phyloP scores from a whole-genome alignment of 495 filamentous ascomycete genomes.

The Aspergillus incahuasiensis region DNA sequence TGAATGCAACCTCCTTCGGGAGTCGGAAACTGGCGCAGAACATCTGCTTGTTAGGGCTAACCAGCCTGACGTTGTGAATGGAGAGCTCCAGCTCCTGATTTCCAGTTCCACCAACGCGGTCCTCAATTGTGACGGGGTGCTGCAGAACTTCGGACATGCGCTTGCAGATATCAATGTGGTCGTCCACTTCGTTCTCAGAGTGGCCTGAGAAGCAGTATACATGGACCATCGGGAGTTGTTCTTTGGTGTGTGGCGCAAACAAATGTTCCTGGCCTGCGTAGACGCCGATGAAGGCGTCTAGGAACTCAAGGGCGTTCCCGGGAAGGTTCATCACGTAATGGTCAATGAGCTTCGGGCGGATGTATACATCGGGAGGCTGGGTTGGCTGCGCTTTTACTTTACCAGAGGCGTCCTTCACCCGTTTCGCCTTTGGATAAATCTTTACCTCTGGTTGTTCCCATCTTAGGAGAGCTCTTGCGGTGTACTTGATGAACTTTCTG shows the following conservation, averaged over 20 bases:
- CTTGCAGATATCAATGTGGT: constrained; percentile 61
- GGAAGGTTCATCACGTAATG: constrained; percentile 99
- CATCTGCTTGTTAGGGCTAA: constrained; percentile 92
- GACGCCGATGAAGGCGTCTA: constrained; percentile 77
- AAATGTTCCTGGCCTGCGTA: constrained; percentile 64
- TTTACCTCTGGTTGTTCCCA: constrained; percentile 41
- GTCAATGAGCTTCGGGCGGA: constrained; percentile 62
- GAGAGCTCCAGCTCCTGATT: constrained; percentile 51
- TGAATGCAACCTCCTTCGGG: constrained; percentile 76
- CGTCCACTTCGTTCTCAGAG: constrained; percentile 60
- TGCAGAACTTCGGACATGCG: constrained; percentile 60
- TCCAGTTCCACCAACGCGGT: constrained; percentile 40
- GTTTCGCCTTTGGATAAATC: constrained; percentile 34
- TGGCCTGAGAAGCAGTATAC: constrained; percentile 86
- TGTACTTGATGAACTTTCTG: constrained; percentile 66
- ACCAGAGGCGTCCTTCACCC: constrained; percentile 21
- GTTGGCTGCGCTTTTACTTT: constrained; percentile 21
- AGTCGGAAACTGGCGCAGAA: constrained; percentile 91
- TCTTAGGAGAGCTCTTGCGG: constrained; percentile 57
- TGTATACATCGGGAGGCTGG: constrained; percentile 40
- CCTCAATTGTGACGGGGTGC: constrained; percentile 55
- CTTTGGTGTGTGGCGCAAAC: constrained; percentile 56
- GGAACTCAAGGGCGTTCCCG: constrained; percentile 77
- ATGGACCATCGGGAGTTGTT: constrained; percentile 74
- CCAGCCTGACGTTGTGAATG: constrained; percentile 76